Conservation (phyloP, 139 green algal species). For the Closterium sp. region DNA sequence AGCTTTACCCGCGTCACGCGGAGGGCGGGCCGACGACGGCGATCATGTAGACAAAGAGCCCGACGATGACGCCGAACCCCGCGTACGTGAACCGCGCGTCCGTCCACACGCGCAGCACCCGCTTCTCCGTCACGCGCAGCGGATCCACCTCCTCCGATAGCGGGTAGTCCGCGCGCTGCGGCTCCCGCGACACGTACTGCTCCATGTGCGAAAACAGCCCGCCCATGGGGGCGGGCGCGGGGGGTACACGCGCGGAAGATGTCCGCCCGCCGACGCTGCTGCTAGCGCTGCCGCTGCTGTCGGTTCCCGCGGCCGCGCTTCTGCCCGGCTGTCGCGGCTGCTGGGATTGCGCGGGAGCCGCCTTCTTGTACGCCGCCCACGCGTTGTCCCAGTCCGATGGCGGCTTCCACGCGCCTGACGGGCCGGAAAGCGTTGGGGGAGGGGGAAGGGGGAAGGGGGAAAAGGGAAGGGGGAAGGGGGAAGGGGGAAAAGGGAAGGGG, state of each 20-base stretch:
- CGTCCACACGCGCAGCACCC: slow-evolving; percentile 30
- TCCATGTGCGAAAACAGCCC: slow-evolving; percentile 16
- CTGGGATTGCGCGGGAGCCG: background rate
- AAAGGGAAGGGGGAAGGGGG: no score
- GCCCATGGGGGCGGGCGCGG: no score
- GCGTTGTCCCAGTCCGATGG: slow-evolving; percentile 31
- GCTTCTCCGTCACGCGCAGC: slow-evolving; percentile 11
- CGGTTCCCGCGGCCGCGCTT: no score
- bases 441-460: no score
- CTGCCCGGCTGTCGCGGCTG: background rate
- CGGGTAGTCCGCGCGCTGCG: slow-evolving; percentile 10
- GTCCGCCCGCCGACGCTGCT: background rate
- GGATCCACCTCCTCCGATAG: slow-evolving; percentile 25
- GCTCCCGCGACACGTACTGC: slow-evolving; percentile 27
- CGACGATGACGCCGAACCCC: slow-evolving; percentile 25
- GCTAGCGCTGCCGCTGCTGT: background rate
- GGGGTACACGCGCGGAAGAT: background rate
- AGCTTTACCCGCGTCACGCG: no score
- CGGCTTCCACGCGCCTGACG: background rate
- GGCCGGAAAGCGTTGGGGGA: background rate
- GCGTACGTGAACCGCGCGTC: slow-evolving; percentile 27
- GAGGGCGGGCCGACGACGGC: slow-evolving; percentile 29
- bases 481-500: background rate
- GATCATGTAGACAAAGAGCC: slow-evolving; percentile 35
- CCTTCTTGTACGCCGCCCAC: slow-evolving; percentile 29